These are phyloP conservation scores for Dendrostoma leiphaemia DNA, from an alignment of 2,329 filamentous ascomycete species.

Conservation along the genomic window DNA sequence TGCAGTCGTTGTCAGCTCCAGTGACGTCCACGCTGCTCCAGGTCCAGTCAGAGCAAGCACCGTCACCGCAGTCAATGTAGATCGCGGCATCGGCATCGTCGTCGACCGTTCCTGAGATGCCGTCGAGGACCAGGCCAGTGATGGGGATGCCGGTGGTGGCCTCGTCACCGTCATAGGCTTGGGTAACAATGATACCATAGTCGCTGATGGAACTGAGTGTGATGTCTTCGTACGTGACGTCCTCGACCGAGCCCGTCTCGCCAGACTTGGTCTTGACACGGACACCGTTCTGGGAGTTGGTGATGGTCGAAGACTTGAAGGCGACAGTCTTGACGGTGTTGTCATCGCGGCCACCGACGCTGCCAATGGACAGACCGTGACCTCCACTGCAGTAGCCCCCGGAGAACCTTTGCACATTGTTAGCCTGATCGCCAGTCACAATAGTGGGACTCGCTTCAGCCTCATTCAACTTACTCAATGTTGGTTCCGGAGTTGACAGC, in stretches of 20 bases:
- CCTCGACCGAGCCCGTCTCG: background rate
- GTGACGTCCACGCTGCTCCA: constrained; percentile 9
- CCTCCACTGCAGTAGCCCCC: constrained; percentile 45
- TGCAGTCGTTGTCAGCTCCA: constrained; percentile 11
- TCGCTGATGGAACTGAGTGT: constrained; percentile 5
- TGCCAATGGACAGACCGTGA: constrained; percentile 56
- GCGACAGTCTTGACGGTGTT: constrained; percentile 52
- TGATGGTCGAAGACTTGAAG: constrained; percentile 46
- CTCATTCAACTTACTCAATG: too few relatives aligned
- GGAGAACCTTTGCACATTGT: too few relatives aligned
- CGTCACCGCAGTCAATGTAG: constrained; percentile 15
- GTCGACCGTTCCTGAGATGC: constrained; percentile 8
- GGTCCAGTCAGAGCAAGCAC: constrained; percentile 16
- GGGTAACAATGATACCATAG: constrained; percentile 18
- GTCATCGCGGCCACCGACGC: constrained; percentile 51
- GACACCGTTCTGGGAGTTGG: constrained; percentile 49
- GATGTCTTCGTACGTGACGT: constrained; percentile 4
- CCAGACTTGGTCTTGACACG: constrained; percentile 7
- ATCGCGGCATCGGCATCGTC: constrained; percentile 4
- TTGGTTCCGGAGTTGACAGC: constrained; percentile 55
- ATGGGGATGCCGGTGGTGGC: constrained; percentile 16
- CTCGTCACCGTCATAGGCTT: constrained; percentile 17
- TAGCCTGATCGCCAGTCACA: too few relatives aligned
- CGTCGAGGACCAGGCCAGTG: constrained; percentile 10
- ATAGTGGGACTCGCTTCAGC: too few relatives aligned